Conservation (phyloP, 176 grass and related monocot species). For the Eleusine indica region DNA sequence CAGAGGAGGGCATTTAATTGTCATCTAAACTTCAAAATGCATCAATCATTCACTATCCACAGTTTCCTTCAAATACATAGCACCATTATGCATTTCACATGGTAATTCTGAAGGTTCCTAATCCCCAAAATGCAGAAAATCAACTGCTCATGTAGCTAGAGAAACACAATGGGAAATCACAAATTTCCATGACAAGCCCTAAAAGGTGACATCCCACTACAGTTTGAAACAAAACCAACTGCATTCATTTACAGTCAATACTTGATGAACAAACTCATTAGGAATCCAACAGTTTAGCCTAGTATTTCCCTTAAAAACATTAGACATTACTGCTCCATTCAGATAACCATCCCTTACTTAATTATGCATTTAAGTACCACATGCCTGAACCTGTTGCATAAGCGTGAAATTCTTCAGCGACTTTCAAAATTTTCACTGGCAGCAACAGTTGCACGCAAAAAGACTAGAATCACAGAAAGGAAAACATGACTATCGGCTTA, state of each 20-base stretch:
- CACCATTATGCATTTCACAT: background rate
- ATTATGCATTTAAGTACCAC: background rate
- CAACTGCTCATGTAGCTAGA: constrained; percentile 1
- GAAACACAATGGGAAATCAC: background rate
- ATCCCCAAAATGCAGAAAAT: background rate
- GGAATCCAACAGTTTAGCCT: background rate
- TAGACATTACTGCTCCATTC: background rate
- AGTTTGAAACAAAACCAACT: constrained; percentile 13
- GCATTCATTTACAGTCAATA: constrained; percentile 3
- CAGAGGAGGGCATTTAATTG: background rate
- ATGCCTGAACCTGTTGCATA: background rate
- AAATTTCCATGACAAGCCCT: background rate
- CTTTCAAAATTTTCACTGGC: background rate
- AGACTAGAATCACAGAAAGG: background rate
- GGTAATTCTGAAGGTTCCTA: constrained; percentile 3
- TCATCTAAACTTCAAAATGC: background rate
- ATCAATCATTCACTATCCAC: background rate
- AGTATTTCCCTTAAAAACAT: constrained; percentile 7
- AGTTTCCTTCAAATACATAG: background rate
- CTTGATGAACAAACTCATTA: background rate
- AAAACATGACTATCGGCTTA: background rate
- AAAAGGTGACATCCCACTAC: background rate
- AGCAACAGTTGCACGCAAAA: background rate
- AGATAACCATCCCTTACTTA: background rate
- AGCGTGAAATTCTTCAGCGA: background rate